A percentile compares a stretch with the other conserved stretches of the same genome.
Evolutionary conservation across 306 rosid species (phyloP).

Genomic region (Bauhinia variegata): DNA sequence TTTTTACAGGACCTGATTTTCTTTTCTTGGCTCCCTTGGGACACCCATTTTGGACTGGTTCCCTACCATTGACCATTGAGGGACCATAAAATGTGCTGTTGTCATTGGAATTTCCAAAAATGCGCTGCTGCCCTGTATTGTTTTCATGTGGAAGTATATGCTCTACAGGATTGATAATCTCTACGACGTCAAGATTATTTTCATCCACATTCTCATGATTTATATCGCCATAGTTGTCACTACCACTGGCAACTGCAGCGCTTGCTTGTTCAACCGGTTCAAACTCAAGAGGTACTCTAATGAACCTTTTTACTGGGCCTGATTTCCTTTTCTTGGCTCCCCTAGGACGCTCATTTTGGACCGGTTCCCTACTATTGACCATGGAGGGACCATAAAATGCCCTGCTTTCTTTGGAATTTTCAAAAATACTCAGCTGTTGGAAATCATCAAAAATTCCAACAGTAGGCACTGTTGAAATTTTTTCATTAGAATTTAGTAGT

Average conservation of each 20-base stretch:
- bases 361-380: conserved; percentile 40
- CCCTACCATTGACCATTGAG: conserved; percentile 41
- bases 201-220: conserved; percentile 45
- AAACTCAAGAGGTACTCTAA: conserved; percentile 43
- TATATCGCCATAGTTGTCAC: conserved; percentile 44
- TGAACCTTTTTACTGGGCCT: conserved; percentile 84
- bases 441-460: no score
- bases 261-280: conserved; percentile 38
- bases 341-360: conserved; percentile 50
- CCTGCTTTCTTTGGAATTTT: no score
- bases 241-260: conserved; percentile 37
- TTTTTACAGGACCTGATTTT: conserved; percentile 84
- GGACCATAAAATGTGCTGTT: no score
- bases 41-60: conserved; percentile 48
- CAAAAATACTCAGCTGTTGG: no score
- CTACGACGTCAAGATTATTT: conserved; percentile 55
- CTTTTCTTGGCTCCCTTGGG: conserved; percentile 82
- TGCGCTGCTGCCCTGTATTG: no score
- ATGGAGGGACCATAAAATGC: conserved; percentile 46
- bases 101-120: no score
- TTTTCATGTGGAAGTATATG: no score
- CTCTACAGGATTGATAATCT: conserved; percentile 84
- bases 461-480: no score
- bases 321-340: conserved; percentile 93
- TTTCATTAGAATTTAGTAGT: no score